Evolutionary conservation across 495 filamentous ascomycete species (phyloP).

Genomic region (Xylaria acuta): DNA sequence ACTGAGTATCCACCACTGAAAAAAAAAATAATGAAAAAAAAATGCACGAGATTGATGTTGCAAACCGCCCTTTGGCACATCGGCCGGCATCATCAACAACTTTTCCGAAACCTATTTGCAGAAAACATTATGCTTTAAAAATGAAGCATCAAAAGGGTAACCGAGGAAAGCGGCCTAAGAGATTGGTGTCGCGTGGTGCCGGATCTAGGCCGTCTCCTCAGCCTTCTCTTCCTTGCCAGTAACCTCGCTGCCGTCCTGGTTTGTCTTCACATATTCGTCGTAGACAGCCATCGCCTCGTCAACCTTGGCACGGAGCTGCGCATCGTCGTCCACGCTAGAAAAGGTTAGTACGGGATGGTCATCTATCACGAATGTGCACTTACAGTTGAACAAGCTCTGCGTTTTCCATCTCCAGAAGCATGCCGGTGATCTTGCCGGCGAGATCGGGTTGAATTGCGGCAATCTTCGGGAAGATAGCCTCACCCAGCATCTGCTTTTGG

Average conservation of each 20-base stretch:
- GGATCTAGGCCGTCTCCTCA: conserved; percentile 61
- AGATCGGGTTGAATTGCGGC: conserved; percentile 89
- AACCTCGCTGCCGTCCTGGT: conserved; percentile 55
- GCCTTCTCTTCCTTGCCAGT: conserved; percentile 61
- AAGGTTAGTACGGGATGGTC: conserved; percentile 16
- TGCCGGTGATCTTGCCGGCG: conserved; percentile 99
- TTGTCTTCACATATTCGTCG: conserved; percentile 96
- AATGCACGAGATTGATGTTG: conserved; percentile 47
- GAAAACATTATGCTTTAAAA: conserved; percentile 41
- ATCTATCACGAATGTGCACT: conserved; percentile 54
- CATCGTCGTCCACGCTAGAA: conserved; percentile 83
- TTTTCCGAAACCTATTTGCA: conserved; percentile 52
- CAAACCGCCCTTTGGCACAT: conserved; percentile 37
- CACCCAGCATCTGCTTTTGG: conserved; percentile 98
- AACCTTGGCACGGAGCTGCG: conserved; percentile 90
- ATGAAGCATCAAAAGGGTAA: conserved; percentile 32
- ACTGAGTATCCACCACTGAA: conserved; percentile 27
- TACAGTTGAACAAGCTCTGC: conserved; percentile 90
- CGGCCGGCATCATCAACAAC: conserved; percentile 52
- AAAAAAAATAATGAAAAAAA: conserved; percentile 34
- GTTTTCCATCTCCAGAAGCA: conserved; percentile 99
- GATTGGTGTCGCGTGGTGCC: conserved; percentile 12
- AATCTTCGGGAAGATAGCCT: conserved; percentile 98
- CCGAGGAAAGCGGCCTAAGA: conserved; percentile 23
- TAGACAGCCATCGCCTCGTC: conserved; percentile 96